A percentile compares a stretch with the other conserved stretches of the same genome.
Conservation (phyloP, 1,284 basidiomycete genomes). For the Pholiota adiposa region DNA sequence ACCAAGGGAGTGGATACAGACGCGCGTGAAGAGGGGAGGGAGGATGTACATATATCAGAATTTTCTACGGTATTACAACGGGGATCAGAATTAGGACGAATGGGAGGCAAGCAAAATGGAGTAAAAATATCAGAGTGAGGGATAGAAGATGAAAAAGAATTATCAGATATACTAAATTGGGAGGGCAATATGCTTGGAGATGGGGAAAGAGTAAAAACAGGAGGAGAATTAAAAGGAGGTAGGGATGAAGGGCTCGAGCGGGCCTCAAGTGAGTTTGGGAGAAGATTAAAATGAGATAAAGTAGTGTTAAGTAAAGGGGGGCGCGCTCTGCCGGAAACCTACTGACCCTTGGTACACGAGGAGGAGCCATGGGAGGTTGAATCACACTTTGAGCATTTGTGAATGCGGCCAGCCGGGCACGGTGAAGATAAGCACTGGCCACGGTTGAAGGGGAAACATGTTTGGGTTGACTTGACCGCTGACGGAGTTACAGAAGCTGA, state of each 20-base stretch:
- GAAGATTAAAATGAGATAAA: not conserved
- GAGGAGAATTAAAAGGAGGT: not conserved
- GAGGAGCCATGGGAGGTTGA: conserved; percentile 1
- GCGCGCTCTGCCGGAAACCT: conserved; percentile 14
- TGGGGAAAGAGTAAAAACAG: not conserved
- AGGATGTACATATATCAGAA: not conserved
- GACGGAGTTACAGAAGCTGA: not conserved
- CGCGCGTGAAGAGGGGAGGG: conserved; percentile 6
- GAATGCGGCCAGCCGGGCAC: conserved; percentile 8
- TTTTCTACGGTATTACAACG: conserved; percentile 31
- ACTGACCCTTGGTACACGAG: conserved; percentile 9
- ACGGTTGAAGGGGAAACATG: conserved; percentile 13
- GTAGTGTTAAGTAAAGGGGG: conserved; percentile 1
- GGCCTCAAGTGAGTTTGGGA: not conserved
- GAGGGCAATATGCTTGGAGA: too few relatives aligned
- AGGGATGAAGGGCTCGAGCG: not conserved
- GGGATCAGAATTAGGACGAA: conserved; percentile 32
- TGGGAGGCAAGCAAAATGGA: conserved; percentile 12
- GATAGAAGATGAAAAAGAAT: not conserved
- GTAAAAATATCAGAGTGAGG: conserved; percentile 2
- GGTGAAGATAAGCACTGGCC: conserved; percentile 1
- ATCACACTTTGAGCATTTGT: conserved; percentile 18
- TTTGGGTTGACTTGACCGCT: conserved; percentile 2
- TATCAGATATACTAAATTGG: not conserved
- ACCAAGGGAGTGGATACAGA: conserved; percentile 27